A percentile compares a stretch with the other conserved stretches of the same genome.
phyloP scores from a whole-genome alignment of 345 rosid species.

The Eucalyptus cloeziana region DNA sequence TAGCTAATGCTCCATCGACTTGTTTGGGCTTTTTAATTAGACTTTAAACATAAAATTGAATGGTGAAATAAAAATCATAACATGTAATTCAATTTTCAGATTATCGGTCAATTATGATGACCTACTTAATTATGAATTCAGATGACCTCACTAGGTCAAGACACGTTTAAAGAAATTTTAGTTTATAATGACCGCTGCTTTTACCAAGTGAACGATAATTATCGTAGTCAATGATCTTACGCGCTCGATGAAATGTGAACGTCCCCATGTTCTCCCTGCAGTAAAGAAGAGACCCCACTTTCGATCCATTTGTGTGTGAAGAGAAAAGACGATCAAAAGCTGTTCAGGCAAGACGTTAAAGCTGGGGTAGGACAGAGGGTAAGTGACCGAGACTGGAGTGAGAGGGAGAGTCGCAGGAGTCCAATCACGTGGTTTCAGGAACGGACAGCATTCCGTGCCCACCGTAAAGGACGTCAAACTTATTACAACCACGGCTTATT shows the following conservation, averaged over 20 bases:
- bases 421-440: not conserved
- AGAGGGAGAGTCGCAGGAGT: not conserved
- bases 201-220: not conserved
- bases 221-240: not conserved
- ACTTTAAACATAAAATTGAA: not conserved
- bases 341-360: not conserved
- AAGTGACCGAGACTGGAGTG: not conserved
- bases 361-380: not conserved
- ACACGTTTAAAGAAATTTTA: not conserved
- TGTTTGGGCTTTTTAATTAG: fast-evolving
- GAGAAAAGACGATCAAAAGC: no score
- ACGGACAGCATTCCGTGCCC: not conserved
- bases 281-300: not conserved
- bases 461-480: not conserved
- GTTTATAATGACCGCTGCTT: not conserved
- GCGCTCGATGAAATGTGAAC: not conserved
- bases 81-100: fast-evolving
- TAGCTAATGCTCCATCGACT: not conserved
- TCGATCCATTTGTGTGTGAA: no score
- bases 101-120: not conserved
- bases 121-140: not conserved
- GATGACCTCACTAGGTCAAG: not conserved
- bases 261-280: not conserved
- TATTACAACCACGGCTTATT: not conserved
- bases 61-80: not conserved